A percentile compares a stretch with the other conserved stretches of the same genome.
These are phyloP conservation scores for Eucalyptus globulus DNA, from an alignment of 345 rosid species.

Conservation along the genomic window DNA sequence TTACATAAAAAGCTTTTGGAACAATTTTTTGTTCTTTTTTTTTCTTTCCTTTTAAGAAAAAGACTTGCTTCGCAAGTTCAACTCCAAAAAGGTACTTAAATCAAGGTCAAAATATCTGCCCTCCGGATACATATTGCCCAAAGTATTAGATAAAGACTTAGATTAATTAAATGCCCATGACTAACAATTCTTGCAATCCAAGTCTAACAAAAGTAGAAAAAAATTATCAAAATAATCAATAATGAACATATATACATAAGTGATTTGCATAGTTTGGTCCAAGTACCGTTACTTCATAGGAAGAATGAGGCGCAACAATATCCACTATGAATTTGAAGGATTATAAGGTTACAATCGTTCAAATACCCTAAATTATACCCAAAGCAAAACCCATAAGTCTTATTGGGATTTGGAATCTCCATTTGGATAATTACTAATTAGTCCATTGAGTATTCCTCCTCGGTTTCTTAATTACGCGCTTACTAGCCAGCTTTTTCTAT, in stretches of 20 bases:
- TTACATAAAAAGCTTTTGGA: not conserved
- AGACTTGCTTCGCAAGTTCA: not conserved
- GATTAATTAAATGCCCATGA: not conserved
- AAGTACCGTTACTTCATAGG: rapidly evolving
- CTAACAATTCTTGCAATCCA: not conserved
- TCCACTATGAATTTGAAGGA: not conserved
- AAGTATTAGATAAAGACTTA: not conserved
- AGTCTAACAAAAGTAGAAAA: not conserved
- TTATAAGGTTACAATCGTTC: not conserved
- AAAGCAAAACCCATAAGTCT: not conserved
- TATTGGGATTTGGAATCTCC: not conserved
- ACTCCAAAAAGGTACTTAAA: not conserved
- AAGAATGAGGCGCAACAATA: not conserved
- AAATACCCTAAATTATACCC: not conserved
- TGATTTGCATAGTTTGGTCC: rapidly evolving
- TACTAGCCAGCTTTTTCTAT: not conserved
- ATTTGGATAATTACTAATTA: not conserved
- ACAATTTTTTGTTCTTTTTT: not conserved
- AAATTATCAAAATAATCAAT: not conserved
- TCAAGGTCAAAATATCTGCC: not conserved
- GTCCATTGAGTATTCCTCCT: not conserved
- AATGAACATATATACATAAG: not conserved
- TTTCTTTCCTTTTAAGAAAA: not conserved
- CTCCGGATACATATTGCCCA: not conserved
- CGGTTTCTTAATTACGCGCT: not conserved